phyloP scores from a whole-genome alignment of 345 rosid species.

The Eucalyptus regnans region DNA sequence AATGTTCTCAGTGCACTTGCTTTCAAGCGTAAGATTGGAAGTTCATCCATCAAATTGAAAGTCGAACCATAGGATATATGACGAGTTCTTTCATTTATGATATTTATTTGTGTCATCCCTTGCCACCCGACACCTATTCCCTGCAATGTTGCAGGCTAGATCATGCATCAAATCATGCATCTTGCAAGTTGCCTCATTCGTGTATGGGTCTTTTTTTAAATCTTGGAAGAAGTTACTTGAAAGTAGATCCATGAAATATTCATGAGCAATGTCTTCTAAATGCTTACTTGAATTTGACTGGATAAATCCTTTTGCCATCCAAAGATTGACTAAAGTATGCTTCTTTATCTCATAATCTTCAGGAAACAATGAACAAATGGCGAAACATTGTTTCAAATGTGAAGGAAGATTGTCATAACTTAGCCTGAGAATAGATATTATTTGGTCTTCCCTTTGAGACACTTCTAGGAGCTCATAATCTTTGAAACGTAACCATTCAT shows the following conservation, averaged over 20 bases:
- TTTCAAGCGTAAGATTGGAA: not conserved
- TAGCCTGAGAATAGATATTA: not conserved
- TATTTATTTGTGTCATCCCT: not conserved
- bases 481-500: not conserved
- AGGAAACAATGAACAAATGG: not conserved
- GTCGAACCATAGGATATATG: not conserved
- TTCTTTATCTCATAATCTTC: not conserved
- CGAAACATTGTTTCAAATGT: not conserved
- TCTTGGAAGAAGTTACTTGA: constrained; percentile 7
- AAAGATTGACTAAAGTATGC: not conserved
- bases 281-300: not conserved
- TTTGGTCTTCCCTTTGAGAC: rapidly evolving
- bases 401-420: not conserved
- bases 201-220: not conserved
- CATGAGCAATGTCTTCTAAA: not conserved
- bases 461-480: not conserved
- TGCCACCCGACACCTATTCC: not conserved
- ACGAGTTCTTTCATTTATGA: not conserved
- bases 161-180: constrained; percentile 11
- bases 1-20: not conserved
- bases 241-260: not conserved
- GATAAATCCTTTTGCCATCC: constrained; percentile 7
- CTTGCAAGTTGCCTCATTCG: not conserved
- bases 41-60: not conserved
- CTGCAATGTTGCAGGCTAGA: not conserved